A percentile compares a stretch with the other conserved stretches of the same genome.
Evolutionary conservation across 2,329 filamentous ascomycete genomes (phyloP).

Genomic region (Hirsutella rhossiliensis): DNA sequence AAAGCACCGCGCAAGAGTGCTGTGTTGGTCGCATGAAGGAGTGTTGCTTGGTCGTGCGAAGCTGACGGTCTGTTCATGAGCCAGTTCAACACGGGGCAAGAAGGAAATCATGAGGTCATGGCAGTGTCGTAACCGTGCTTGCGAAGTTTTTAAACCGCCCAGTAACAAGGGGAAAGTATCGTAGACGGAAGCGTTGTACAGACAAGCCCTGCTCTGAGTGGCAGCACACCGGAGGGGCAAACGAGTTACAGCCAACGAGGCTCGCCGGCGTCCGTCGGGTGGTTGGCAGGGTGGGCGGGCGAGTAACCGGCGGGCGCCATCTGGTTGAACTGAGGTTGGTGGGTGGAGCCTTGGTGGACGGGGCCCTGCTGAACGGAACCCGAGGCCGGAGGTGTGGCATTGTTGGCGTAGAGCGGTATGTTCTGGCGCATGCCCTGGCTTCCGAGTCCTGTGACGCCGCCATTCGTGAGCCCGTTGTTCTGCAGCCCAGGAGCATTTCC

Average conservation of each 20-base stretch:
- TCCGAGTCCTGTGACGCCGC: constrained; percentile 9
- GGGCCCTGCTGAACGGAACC: constrained; percentile 15
- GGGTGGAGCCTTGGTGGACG: constrained; percentile 2
- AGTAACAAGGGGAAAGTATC: constrained; percentile 10
- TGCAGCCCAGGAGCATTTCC: constrained; percentile 25
- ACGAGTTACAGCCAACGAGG: constrained; percentile 25
- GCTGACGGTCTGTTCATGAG: constrained; percentile 7
- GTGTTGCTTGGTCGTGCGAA: constrained; percentile 11
- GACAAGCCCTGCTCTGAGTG: constrained; percentile 12
- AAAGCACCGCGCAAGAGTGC: constrained; percentile 12
- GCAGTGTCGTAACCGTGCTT: constrained; percentile 22
- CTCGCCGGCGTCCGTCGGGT: constrained; percentile 19
- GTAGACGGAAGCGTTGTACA: constrained; percentile 20
- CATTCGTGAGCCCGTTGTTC: constrained; percentile 13
- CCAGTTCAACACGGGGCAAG: constrained; percentile 14
- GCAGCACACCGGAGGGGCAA: constrained; percentile 10
- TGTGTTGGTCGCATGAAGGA: constrained; percentile 14
- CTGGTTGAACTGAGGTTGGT: constrained; percentile 17
- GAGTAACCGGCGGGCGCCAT: constrained; percentile 14
- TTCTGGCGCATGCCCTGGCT: constrained; percentile 17
- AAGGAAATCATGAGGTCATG: constrained; percentile 30
- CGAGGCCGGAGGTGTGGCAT: constrained; percentile 9
- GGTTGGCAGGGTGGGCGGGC: constrained; percentile 11
- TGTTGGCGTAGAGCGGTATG: constrained; percentile 21
- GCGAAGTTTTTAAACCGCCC: constrained; percentile 14